Base-by-base conservation (phyloP, 225 moss, liverwort and hornwort species). In the Physcomitrellopsis africana region DNA sequence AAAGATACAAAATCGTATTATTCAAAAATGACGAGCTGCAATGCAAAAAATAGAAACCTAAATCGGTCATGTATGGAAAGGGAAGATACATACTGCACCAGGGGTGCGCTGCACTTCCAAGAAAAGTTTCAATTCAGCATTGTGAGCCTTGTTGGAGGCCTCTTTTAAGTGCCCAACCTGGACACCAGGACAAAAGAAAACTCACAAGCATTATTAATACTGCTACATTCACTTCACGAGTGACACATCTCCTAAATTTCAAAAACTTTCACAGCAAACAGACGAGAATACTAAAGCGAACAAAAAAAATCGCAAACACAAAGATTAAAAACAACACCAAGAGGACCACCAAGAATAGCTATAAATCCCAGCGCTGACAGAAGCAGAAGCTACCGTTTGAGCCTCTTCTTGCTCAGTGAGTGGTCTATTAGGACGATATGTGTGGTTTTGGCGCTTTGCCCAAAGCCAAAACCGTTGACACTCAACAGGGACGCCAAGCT, bases 361-460 rank as follows among this genome's bases (percentile, higher is more conserved):
- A 52, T 27, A 64, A 48, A 20, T 48, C 51, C 16, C 13, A 62
- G 22, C 43, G 12, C 29, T 59, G 60, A 70, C 7, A 53, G 60
- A 65, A 29, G 63, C 67, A 61, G 32, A 37, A 37, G 7, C 4
- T 92, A 97, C 97, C 75, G 94, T 94, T 83, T 94, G 93, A 51
- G 86, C 71, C 79, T 97, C 97, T 80, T 97, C 97, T 73, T 85
- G 91, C 43, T 94, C 94, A 70, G 82, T 93, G 70, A 97, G 67
- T 56, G 94, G 97, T 80, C 93, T 89, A 37, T 97, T 93, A 10
- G 97, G 97, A 44, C 97, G 90, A 81, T 97, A 97, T 9, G 97
- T 97, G 73, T 94, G 97, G 79, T 97, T 97, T 67, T 97, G 97
- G 72, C 97, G 93, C 77, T 93, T 86, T 22, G 97, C 97, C 97